Percentiles rank a stretch among this genome's conserved stretches.
Conservation (phyloP, 257 asterid species). For the Gentiana macrophylla region DNA sequence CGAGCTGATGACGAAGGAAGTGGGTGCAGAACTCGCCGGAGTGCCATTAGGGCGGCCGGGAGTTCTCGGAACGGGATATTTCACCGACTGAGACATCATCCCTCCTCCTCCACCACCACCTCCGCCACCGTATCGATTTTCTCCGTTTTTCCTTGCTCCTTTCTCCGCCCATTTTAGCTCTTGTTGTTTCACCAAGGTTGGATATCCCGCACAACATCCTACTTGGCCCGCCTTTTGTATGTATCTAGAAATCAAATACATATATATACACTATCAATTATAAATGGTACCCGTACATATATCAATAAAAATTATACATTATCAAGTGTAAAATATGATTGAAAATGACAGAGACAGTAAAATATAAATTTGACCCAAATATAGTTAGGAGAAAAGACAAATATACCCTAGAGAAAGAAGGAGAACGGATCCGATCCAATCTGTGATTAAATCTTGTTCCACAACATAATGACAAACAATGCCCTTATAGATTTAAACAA, state of each 20-base stretch:
- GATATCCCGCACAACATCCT: conserved; percentile 62
- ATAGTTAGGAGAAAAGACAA: too few species aligned
- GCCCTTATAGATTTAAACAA: too few species aligned
- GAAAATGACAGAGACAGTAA: too few species aligned
- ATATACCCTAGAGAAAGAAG: too few species aligned
- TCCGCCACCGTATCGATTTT: not conserved
- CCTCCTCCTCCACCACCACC: conserved; percentile 25
- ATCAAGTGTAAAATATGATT: too few species aligned
- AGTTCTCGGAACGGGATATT: conserved; percentile 25
- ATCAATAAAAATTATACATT: too few species aligned
- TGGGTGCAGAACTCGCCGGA: conserved; percentile 11
- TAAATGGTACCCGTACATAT: not conserved
- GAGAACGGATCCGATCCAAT: too few species aligned
- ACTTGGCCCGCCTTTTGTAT: conserved; percentile 48
- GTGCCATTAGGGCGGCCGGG: conserved; percentile 11
- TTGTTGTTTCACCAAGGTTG: conserved; percentile 50
- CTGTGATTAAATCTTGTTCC: too few species aligned
- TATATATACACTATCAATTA: not conserved
- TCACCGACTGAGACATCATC: conserved; percentile 30
- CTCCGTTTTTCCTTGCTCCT: conserved; percentile 53
- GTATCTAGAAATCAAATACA: conserved; percentile 28
- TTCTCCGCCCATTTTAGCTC: conserved; percentile 85
- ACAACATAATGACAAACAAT: too few species aligned
- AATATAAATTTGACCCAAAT: too few species aligned
- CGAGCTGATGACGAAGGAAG: conserved; percentile 46